These are phyloP conservation scores for Plantago elongata DNA, from an alignment of 257 asterid species.

Conservation along the genomic window DNA sequence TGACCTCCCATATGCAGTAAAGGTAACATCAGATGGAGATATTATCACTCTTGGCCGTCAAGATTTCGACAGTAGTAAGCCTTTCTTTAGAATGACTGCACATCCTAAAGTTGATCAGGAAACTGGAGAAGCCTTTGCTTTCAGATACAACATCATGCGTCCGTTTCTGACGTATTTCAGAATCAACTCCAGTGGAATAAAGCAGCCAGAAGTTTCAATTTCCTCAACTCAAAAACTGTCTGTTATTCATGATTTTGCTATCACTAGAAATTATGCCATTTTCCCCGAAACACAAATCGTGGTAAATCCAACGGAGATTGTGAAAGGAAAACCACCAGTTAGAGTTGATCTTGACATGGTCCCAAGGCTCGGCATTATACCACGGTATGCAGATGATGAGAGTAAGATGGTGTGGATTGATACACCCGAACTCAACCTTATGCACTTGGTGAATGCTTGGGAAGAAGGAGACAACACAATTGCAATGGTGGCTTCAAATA, in stretches of 20 bases:
- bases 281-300: slow-evolving; percentile 33
- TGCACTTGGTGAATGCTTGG: slow-evolving; percentile 39
- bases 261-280: slow-evolving; percentile 26
- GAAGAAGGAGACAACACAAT: slow-evolving; percentile 34
- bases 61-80: slow-evolving; percentile 25
- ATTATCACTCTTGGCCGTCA: slow-evolving; percentile 40
- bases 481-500: slow-evolving; percentile 33
- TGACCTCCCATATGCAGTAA: slow-evolving; percentile 37
- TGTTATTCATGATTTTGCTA: slow-evolving; percentile 23
- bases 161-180: slow-evolving; percentile 33
- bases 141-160: slow-evolving; percentile 28
- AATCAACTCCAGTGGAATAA: slow-evolving; percentile 26
- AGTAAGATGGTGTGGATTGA: slow-evolving; percentile 39
- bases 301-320: slow-evolving; percentile 27
- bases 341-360: slow-evolving; percentile 22
- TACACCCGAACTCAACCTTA: slow-evolving; percentile 30
- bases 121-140: slow-evolving; percentile 36
- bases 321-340: slow-evolving; percentile 32
- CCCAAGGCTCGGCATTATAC: slow-evolving; percentile 40
- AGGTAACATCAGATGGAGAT: slow-evolving; percentile 35
- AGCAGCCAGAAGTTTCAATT: slow-evolving; percentile 31
- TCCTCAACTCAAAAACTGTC: slow-evolving; percentile 30
- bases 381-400: slow-evolving; percentile 35
- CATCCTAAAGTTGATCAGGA: slow-evolving; percentile 43
- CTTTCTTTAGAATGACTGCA: slow-evolving; percentile 36